Percentiles rank a stretch among this genome's conserved stretches.
Evolutionary conservation across 2,329 filamentous ascomycete genomes (phyloP).

Genomic region (Arthrinium phaeospermum): DNA sequence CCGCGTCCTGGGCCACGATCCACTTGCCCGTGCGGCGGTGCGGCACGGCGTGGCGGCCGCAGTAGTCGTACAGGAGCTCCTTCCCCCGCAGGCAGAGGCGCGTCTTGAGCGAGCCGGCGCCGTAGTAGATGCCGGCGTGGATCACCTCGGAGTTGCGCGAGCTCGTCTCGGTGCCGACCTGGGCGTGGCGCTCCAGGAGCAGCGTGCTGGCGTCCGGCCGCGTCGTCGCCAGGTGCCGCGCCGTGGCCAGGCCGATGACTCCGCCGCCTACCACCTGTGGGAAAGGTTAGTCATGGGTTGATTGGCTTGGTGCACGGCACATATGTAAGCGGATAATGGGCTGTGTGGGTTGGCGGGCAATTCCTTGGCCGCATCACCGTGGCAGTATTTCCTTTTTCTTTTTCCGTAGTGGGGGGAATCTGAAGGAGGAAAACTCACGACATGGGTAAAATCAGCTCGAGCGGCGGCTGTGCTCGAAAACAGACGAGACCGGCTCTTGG

Average conservation of each 20-base stretch:
- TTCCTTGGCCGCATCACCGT: neutral
- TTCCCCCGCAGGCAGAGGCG: conserved; percentile 80
- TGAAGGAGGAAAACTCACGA: conserved; percentile 35
- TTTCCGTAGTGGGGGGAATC: neutral
- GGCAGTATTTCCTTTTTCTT: neutral
- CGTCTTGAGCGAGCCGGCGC: conserved; percentile 77
- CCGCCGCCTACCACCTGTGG: conserved; percentile 63
- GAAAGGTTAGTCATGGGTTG: neutral
- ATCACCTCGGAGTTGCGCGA: conserved; percentile 95
- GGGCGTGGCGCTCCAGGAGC: conserved; percentile 78
- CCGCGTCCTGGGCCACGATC: conserved; percentile 85
- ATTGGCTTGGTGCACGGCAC: too few species aligned
- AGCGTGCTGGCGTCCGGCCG: conserved; percentile 69
- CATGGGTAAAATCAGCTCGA: conserved; percentile 43
- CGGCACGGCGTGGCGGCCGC: conserved; percentile 68
- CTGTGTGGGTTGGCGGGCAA: neutral
- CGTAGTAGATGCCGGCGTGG: conserved; percentile 94
- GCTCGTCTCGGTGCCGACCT: conserved; percentile 83
- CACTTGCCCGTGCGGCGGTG: conserved; percentile 85
- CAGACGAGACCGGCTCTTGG: conserved; percentile 20
- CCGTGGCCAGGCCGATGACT: conserved; percentile 80
- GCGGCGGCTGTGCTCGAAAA: conserved; percentile 38
- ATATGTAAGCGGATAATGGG: neutral
- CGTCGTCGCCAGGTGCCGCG: conserved; percentile 70
- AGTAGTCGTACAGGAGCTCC: conserved; percentile 79